Evolutionary conservation across 148 eudicot genomes (phyloP), one percentile per base, ranked within the genome.

Genomic region (Bassia scoparia): DNA sequence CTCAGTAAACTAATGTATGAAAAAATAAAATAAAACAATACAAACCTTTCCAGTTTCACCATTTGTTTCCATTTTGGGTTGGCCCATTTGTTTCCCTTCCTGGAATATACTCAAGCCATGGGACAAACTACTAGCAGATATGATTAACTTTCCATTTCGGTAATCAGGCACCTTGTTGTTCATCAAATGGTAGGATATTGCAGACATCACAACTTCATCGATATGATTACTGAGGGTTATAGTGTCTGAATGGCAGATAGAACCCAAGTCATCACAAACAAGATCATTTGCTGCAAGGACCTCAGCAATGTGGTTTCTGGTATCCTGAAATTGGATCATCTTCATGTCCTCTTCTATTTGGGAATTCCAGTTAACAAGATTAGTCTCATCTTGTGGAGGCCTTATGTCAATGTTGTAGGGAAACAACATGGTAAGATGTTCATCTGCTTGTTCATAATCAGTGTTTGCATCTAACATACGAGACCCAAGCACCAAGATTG

Each of bases 41-140:
- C 80, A 58, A 77, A 93, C 98, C 98, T 89, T 90, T 70, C 85
- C 82, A 58, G 87, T 67, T 80, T 89, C 95, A 61, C 80, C 86
- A 83, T 90, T 90, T 12, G 87, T 81, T 69, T 85, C 97, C 82
- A 90, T 83, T 76, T 86, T 92, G 23, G 81, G 74, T 74, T 84
- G 86, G 68, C 87, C 84, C 37, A 70, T 79, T 65, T 55, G 70
- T 43, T 76, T 87, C 24, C 89, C 93, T 72, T 88, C 93, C 74
- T 90, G 93, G 84, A 93, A 93, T 77, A 93, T 83, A 76, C 90
- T 83, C 78, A 93, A 85, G 55, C 98, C 98, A 80, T 83, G 98
- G 76, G 93, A 88, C 83, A 92, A 86, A 71, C 98, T 92, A 83
- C 63, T 69, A 64, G 98, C 84, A 60, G 98, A 90, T 77, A 92